Evolutionary conservation across 257 asterid species (phyloP).

Genomic region (Echium plantagineum): DNA sequence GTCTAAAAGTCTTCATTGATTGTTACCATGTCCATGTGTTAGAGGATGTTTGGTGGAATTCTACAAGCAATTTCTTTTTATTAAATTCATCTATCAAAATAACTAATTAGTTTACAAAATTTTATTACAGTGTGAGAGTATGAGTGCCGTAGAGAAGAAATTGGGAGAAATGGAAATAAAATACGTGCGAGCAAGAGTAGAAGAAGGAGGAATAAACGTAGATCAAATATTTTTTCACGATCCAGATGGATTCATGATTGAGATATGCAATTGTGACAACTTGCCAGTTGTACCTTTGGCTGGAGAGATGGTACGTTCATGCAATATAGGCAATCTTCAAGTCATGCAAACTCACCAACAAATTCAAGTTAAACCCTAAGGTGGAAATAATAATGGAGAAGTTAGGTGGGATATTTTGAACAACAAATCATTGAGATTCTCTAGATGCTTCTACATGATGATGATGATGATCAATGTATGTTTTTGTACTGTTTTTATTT

Average conservation of each 20-base stretch:
- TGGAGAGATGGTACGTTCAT: conserved; percentile 60
- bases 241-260: conserved; percentile 94
- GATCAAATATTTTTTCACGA: conserved; percentile 93
- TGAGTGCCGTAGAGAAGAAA: conserved; percentile 66
- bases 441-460: not conserved
- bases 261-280: conserved; percentile 88
- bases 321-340: conserved; percentile 54
- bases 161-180: conserved; percentile 64
- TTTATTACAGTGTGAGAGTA: too few relatives aligned
- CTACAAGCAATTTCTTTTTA: too few relatives aligned
- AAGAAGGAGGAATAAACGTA: conserved; percentile 78
- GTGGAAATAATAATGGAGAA: conserved; percentile 2
- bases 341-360: conserved; percentile 42
- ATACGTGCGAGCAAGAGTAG: conserved; percentile 63
- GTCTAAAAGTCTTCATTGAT: too few relatives aligned
- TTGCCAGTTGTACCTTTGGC: conserved; percentile 69
- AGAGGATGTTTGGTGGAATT: too few relatives aligned
- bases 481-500: not conserved
- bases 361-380: conserved; percentile 37
- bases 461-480: too few relatives aligned
- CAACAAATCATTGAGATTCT: not conserved
- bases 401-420: not conserved
- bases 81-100: too few relatives aligned
- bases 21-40: not conserved
- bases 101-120: too few relatives aligned